Percentiles rank a stretch among this genome's conserved stretches.
These are phyloP conservation scores for Ocimum tenuiflorum DNA, from an alignment of 257 asterid species.

Conservation along the genomic window DNA sequence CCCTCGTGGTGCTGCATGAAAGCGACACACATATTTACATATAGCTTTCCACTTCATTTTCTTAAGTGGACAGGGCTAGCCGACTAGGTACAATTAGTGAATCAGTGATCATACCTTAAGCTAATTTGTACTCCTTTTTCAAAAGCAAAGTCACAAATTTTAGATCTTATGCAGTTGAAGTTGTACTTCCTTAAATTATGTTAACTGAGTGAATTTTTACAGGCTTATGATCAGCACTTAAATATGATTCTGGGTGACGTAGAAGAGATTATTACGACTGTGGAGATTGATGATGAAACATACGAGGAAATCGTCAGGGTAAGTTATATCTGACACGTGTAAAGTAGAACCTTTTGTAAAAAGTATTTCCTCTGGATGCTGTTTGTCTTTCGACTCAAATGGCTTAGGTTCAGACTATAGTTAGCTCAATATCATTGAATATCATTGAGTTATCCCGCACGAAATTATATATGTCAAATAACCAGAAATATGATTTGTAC, in stretches of 20 bases:
- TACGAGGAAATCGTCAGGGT: constrained; percentile 98
- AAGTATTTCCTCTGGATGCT: neutral
- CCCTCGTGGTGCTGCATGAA: neutral
- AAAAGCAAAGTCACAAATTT: neutral
- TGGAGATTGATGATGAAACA: constrained; percentile 96
- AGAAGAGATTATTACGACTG: constrained; percentile 82
- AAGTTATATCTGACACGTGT: constrained; percentile 10
- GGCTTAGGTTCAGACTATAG: neutral
- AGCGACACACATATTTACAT: neutral
- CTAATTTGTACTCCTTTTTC: neutral
- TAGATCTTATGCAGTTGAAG: neutral
- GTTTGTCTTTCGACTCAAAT: neutral
- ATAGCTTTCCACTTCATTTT: neutral
- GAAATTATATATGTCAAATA: neutral
- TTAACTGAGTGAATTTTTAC: constrained; percentile 18
- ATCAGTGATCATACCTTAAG: too few relatives aligned
- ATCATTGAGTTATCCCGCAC: neutral
- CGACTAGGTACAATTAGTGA: neutral
- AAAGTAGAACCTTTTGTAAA: neutral
- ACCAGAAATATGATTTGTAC: neutral
- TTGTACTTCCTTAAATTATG: neutral
- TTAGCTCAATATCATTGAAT: neutral
- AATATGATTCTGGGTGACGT: constrained; percentile 99
- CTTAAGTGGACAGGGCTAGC: neutral
- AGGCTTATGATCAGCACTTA: constrained; percentile 99